Evolutionary conservation across 305 asterid genomes (phyloP).

Genomic region (Caryopteris hybrid): DNA sequence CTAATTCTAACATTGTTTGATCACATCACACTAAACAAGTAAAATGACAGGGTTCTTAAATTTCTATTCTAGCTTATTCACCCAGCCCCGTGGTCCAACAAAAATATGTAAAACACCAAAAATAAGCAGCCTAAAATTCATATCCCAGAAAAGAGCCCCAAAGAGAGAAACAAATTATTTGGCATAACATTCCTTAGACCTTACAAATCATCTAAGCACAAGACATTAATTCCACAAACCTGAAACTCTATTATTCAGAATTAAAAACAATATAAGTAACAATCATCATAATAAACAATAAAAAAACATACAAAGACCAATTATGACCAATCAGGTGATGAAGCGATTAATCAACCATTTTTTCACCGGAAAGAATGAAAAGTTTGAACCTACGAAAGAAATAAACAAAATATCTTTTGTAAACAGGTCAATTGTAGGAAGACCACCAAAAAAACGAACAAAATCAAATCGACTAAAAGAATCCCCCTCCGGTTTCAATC

Average conservation of each 20-base stretch:
- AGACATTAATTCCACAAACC: neutral
- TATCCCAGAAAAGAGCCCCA: neutral
- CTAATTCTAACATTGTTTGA: neutral
- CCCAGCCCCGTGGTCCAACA: neutral
- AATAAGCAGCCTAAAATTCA: neutral
- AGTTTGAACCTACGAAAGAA: neutral
- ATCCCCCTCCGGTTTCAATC: neutral
- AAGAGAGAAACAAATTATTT: neutral
- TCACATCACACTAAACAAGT: neutral
- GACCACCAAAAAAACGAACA: neutral
- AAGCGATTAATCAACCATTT: conserved; percentile 1
- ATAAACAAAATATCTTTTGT: no score
- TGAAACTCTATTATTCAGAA: neutral
- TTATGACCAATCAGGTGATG: neutral
- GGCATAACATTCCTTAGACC: neutral
- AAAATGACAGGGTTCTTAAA: neutral
- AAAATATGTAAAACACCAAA: neutral
- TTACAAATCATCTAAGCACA: neutral
- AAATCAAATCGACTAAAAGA: conserved; percentile 5
- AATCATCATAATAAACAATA: neutral
- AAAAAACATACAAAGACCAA: neutral
- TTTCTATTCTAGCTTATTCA: neutral
- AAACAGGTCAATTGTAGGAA: no score
- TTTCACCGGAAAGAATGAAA: neutral
- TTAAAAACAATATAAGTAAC: neutral